A percentile compares a stretch with the other conserved stretches of the same genome.
Conservation (phyloP, 2,329 filamentous ascomycete genomes). For the Talaromyces sp. region DNA sequence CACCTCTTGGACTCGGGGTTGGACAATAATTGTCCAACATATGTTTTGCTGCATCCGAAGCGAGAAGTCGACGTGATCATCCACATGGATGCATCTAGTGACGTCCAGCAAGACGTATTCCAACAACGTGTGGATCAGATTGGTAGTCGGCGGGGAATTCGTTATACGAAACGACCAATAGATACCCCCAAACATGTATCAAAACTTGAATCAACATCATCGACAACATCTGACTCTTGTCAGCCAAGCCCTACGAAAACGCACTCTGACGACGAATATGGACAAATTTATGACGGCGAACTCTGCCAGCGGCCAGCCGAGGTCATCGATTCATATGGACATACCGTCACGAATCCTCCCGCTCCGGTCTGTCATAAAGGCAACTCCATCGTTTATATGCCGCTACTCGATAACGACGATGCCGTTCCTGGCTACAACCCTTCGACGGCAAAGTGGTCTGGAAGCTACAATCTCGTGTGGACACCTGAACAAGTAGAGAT, state of each 20-base stretch:
- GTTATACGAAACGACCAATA: constrained; percentile 3
- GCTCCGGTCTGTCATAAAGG: constrained; percentile 7
- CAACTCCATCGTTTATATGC: constrained; percentile 11
- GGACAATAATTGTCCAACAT: constrained; percentile 11
- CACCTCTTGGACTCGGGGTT: constrained; percentile 9
- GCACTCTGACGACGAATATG: constrained; percentile 3
- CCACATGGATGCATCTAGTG: constrained; percentile 9
- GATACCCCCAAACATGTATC: neutral
- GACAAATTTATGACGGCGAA: constrained; percentile 5
- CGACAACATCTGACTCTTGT: neutral
- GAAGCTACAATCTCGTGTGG: constrained; percentile 12
- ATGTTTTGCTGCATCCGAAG: constrained; percentile 9
- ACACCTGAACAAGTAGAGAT: constrained; percentile 9
- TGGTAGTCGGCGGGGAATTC: constrained; percentile 9
- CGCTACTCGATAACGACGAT: constrained; percentile 8
- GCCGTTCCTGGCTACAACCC: constrained; percentile 6
- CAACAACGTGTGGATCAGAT: constrained; percentile 10
- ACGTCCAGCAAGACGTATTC: constrained; percentile 8
- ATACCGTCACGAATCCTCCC: constrained; percentile 9
- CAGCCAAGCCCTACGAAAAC: neutral
- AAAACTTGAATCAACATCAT: neutral
- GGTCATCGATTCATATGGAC: constrained; percentile 10
- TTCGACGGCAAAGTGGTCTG: constrained; percentile 10
- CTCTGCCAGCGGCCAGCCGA: constrained; percentile 1
- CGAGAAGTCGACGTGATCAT: constrained; percentile 10